These are phyloP conservation scores for Botrytis medusae DNA, from an alignment of 2,329 filamentous ascomycete species.

Conservation along the genomic window DNA sequence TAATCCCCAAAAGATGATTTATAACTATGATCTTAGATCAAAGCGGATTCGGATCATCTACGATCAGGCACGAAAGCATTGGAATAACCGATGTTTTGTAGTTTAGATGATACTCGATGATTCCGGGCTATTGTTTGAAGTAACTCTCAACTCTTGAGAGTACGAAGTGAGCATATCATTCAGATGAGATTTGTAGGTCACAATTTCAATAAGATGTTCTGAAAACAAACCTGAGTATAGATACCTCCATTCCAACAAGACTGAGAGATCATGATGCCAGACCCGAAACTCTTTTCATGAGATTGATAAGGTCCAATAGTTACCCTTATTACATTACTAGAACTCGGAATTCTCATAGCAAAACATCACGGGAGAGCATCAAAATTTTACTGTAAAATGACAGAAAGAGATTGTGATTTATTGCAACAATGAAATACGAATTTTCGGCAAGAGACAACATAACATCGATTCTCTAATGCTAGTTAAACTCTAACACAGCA, in stretches of 20 bases:
- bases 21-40: neutral
- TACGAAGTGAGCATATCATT: neutral
- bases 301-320: neutral
- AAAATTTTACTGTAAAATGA: neutral
- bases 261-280: neutral
- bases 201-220: neutral
- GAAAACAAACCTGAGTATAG: neutral
- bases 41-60: neutral
- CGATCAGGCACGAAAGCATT: neutral
- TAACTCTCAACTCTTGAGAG: neutral
- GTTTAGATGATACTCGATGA: neutral
- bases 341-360: neutral
- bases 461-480: neutral
- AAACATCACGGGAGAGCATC: neutral
- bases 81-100: neutral
- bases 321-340: neutral
- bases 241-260: neutral
- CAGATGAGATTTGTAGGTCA: neutral
- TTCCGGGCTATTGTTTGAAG: neutral
- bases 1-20: neutral
- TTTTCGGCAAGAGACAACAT: neutral
- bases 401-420: neutral
- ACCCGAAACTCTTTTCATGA: neutral
- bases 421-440: neutral
- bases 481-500: neutral